Conservation (phyloP, 2,329 filamentous ascomycete genomes). For the Pseudopithomyces maydicus region DNA sequence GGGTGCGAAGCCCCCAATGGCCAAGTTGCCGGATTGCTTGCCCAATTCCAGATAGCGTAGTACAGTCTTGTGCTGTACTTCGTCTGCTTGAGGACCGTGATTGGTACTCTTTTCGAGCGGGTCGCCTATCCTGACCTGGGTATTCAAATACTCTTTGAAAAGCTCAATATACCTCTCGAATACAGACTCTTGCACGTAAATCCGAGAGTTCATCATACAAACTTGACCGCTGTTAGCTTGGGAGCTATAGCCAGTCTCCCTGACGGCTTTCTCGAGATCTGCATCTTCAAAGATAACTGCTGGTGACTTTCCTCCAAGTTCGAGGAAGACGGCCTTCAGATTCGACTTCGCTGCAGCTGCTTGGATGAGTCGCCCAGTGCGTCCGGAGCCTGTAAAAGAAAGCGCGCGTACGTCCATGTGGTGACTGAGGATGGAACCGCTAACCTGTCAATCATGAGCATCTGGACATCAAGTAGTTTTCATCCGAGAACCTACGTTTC, state of each 20-base stretch:
- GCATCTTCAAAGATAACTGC: conserved; percentile 81
- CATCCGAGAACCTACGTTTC: conserved; percentile 59
- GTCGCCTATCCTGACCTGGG: conserved; percentile 52
- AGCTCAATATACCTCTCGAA: conserved; percentile 52
- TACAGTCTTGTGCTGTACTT: conserved; percentile 56
- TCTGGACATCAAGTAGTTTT: background rate
- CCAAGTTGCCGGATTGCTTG: conserved; percentile 65
- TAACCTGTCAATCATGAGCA: conserved; percentile 34
- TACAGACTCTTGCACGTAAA: conserved; percentile 62
- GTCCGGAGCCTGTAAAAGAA: conserved; percentile 82
- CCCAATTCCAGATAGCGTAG: conserved; percentile 58
- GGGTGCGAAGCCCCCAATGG: conserved; percentile 35
- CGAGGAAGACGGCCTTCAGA: conserved; percentile 84
- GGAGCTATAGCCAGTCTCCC: conserved; percentile 53
- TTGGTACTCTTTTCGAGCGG: conserved; percentile 76
- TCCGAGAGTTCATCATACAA: conserved; percentile 64
- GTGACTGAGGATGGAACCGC: conserved; percentile 77
- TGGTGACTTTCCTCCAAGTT: conserved; percentile 87
- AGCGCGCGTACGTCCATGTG: conserved; percentile 82
- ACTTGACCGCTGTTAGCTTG: conserved; percentile 62
- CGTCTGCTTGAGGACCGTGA: conserved; percentile 58
- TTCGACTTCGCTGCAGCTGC: conserved; percentile 73
- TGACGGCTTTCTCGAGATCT: conserved; percentile 75
- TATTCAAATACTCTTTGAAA: conserved; percentile 42
- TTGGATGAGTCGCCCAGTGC: conserved; percentile 85